Conservation (phyloP, 768 basidiomycete species). For the Leucosporidium creatinivorum region DNA sequence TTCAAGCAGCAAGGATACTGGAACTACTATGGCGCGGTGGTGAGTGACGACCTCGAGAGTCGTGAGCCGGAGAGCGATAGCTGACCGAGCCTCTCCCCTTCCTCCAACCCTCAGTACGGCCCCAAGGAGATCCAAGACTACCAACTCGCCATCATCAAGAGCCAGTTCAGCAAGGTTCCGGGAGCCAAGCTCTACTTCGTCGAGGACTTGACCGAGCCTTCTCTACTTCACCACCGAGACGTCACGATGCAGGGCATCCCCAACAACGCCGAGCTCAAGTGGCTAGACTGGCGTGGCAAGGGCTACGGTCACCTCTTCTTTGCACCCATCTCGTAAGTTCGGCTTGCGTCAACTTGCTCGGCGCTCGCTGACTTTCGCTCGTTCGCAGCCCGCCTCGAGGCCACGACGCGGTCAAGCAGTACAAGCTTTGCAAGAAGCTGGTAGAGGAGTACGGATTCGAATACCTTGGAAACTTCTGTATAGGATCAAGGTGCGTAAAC, state of each 20-base stretch:
- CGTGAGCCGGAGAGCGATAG: no score
- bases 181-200: conserved; percentile 12
- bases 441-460: conserved; percentile 14
- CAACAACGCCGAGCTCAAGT: conserved; percentile 21
- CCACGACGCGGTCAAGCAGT: conserved; percentile 12
- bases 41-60: not conserved
- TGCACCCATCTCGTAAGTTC: not conserved
- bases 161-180: conserved; percentile 9
- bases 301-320: conserved; percentile 28
- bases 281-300: conserved; percentile 23
- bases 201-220: conserved; percentile 10
- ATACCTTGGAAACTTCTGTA: not conserved
- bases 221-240: conserved; percentile 18
- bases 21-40: not conserved
- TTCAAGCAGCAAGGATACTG: conserved; percentile 7
- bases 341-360: no score
- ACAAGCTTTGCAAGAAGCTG: conserved; percentile 18
- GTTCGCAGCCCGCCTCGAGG: not conserved
- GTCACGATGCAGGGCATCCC: conserved; percentile 27
- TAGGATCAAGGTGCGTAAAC: no score
- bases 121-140: conserved; percentile 11
- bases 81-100: not conserved
- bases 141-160: conserved; percentile 11
- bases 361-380: no score
- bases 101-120: conserved; percentile 13